phyloP scores from a whole-genome alignment of 2,329 filamentous ascomycete species.

The Exophiala phaeomuriformis region DNA sequence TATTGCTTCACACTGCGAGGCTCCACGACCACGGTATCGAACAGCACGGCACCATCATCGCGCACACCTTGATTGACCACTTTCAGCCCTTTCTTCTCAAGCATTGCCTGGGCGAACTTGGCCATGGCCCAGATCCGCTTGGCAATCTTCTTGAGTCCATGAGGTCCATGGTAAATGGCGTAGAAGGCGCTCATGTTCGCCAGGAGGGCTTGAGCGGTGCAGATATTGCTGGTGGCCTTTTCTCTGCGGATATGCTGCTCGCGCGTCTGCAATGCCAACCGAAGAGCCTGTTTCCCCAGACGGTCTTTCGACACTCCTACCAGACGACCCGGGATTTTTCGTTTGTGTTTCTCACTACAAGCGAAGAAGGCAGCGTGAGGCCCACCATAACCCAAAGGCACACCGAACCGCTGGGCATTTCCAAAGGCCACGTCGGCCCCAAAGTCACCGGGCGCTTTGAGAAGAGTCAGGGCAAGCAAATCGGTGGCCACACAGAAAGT shows the following conservation, averaged over 20 bases:
- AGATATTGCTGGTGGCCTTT: conserved; percentile 96
- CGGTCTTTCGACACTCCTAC: conserved; percentile 90
- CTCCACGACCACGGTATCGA: conserved; percentile 69
- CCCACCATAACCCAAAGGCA: conserved; percentile 85
- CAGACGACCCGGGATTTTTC: conserved; percentile 84
- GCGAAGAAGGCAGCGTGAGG: conserved; percentile 98
- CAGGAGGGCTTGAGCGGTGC: conserved; percentile 85
- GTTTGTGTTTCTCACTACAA: conserved; percentile 82
- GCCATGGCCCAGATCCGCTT: conserved; percentile 67
- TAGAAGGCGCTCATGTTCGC: conserved; percentile 97
- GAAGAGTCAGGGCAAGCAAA: conserved; percentile 73
- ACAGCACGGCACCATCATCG: conserved; percentile 54
- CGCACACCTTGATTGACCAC: conserved; percentile 53
- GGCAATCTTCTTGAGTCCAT: conserved; percentile 75
- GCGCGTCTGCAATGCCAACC: conserved; percentile 80
- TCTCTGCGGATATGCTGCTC: conserved; percentile 95
- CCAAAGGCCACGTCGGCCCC: conserved; percentile 94
- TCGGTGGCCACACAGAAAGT: conserved; percentile 86
- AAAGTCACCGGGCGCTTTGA: conserved; percentile 87
- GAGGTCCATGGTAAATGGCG: conserved; percentile 84
- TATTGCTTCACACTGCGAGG: conserved; percentile 41
- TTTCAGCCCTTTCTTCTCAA: conserved; percentile 56
- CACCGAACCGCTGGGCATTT: conserved; percentile 82
- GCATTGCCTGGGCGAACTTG: conserved; percentile 58
- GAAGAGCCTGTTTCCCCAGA: conserved; percentile 69